Percentiles rank a stretch among this genome's conserved stretches.
Evolutionary conservation across 2,329 filamentous ascomycete species (phyloP).

Genomic region (Lizonia empirigonia): DNA sequence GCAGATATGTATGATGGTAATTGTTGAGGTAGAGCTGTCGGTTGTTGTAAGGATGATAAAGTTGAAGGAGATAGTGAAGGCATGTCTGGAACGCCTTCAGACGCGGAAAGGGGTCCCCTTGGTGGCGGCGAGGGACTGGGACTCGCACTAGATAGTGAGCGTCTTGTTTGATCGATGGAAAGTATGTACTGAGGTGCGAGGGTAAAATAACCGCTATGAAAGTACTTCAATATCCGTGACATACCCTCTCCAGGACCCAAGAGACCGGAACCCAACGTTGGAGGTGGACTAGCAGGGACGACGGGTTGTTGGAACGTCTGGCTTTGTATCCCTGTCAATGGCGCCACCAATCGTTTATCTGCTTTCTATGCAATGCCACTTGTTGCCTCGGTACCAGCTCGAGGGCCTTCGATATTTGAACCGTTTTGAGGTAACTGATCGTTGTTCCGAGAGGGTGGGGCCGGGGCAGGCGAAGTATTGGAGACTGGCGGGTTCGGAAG

Average conservation of each 20-base stretch:
- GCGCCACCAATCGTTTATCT: not conserved
- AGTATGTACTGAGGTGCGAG: not conserved
- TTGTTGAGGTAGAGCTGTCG: not conserved
- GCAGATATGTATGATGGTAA: not conserved
- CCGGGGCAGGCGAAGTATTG: not conserved
- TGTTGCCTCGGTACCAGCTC: not conserved
- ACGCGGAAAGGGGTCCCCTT: not conserved
- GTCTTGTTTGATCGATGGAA: not conserved
- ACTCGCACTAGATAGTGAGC: not conserved
- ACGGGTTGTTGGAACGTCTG: not conserved
- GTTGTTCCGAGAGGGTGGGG: not conserved
- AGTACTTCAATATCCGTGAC: not conserved
- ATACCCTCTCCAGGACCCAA: not conserved
- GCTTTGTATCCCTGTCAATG: not conserved
- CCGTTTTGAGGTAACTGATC: not conserved
- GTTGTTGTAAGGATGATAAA: not conserved
- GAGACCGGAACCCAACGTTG: not conserved
- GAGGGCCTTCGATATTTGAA: not conserved
- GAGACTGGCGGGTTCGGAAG: not conserved
- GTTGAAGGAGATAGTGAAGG: not conserved
- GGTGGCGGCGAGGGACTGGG: not conserved
- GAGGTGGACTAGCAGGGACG: not conserved
- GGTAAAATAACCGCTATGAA: not conserved
- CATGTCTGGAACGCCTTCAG: not conserved
- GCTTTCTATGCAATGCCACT: not conserved